Conservation (phyloP, 106 monocot species). For the Cymbidium sinense region DNA sequence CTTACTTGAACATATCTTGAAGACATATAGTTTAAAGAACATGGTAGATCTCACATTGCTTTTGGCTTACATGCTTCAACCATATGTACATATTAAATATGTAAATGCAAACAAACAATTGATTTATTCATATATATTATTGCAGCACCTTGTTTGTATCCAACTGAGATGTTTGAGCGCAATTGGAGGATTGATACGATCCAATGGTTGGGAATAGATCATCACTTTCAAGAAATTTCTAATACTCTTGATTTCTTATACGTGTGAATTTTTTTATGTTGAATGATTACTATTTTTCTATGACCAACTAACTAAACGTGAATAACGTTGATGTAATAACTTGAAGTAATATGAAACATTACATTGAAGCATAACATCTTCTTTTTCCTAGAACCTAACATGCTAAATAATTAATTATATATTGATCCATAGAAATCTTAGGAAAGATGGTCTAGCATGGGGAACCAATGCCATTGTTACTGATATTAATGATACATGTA, state of each 20-base stretch:
- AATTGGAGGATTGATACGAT: slow-evolving; percentile 27
- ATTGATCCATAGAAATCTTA: background rate
- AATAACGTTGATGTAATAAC: too few relatives aligned
- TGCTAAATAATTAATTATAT: background rate
- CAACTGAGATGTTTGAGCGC: slow-evolving; percentile 25
- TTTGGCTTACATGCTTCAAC: too few relatives aligned
- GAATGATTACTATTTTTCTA: too few relatives aligned
- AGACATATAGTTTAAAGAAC: too few relatives aligned
- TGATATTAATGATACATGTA: slow-evolving; percentile 31
- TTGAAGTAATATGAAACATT: too few relatives aligned
- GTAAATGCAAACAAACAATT: too few relatives aligned
- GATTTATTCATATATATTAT: too few relatives aligned
- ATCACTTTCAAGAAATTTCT: slow-evolving; percentile 22
- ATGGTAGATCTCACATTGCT: too few relatives aligned
- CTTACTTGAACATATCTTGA: too few relatives aligned
- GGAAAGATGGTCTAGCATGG: slow-evolving; percentile 24
- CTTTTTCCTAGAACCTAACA: background rate
- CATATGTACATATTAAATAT: too few relatives aligned
- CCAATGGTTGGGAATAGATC: background rate
- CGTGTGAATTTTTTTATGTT: background rate
- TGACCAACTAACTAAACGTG: too few relatives aligned
- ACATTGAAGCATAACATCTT: too few relatives aligned
- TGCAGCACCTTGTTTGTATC: slow-evolving; percentile 23
- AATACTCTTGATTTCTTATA: slow-evolving; percentile 22
- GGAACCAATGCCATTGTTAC: slow-evolving; percentile 18